Base-by-base conservation (phyloP, 2,329 filamentous ascomycete genomes). In the Dendrostoma leiphaemia region DNA sequence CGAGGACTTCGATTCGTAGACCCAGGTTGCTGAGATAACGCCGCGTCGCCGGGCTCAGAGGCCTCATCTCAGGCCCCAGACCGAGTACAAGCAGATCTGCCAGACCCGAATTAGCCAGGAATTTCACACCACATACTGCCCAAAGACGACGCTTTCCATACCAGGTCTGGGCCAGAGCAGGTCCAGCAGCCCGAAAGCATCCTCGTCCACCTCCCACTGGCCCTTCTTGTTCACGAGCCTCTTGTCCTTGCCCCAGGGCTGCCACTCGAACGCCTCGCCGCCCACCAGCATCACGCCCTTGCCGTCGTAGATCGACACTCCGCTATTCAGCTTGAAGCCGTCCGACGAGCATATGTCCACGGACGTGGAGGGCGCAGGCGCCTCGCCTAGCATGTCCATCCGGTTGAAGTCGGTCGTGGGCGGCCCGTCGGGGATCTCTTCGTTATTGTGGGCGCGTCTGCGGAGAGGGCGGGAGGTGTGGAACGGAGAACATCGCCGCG, bases 41-140 rank as follows among this genome's bases (percentile, higher is more conserved):
- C 62, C 88, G 85, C 40, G 90, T 90, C 62, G 84, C 79, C 1
- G 89, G 89, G 53, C 88, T 90, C 7, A 97, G 72, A 1, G 91
- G 91, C 47, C 85, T 75, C 48, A 94, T 90, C 19, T 81, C 79
- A 19, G 82, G 83, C 0, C 94, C 94, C 4, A 94, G 82, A 1
- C 94, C 94, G n/a, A 99, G 74, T 52, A 99, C 89, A 37, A 99
- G 75, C 17, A 97, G 75, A 75, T 97, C 93, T 90, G 63, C 43
- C 41, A 41, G 32, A 6, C 31, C n/a, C 32, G 40, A 31, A 44
- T 51, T 46, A 48, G 45, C 29, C 21, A 28, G n/a, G n/a, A n/a
- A n/a, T n/a, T n/a, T n/a, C 24, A 26, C n/a, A 17, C 45, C 12
- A 26, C 34, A 28, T 10, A 45, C 21, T 43, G n/a, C n/a, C n/a